Base-by-base conservation (phyloP, 2,329 filamentous ascomycete genomes). In the Epicoccum sorghinum region DNA sequence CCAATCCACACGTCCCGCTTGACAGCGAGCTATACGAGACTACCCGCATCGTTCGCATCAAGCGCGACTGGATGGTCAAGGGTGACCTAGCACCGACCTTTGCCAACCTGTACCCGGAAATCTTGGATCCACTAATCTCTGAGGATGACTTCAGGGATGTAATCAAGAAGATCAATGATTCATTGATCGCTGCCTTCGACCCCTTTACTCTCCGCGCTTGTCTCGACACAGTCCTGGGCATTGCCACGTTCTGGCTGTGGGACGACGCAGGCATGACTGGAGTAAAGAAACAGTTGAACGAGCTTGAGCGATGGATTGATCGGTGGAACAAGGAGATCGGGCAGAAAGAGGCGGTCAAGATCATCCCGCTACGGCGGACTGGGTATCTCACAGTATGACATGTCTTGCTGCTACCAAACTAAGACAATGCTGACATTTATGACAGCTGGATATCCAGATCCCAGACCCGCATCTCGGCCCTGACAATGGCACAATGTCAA, bases 71-170 rank as follows among this genome's bases (percentile, higher is more conserved):
- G 90, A 88, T 98, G 77, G 76, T 93, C 27, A 85, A 88, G 57
- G 95, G 93, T 32, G 95, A 99, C 74, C 79, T 96, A 25, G 93
- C 93, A 1, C 95, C 95, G 0, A 91, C 93, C 0, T 98, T 96
- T 71, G 95, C 91, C 13, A 97, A 98, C 67, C 81, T 97, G 3
- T 99, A 99, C 68, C 95, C 95, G 0, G 95, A 99, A 71, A 96
- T 99, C 53, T 80, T 99, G 7, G 93, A 97, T 62, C 91, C 92
- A 0, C 86, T 93, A 29, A 78, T 99, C 38, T 83, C 86, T 1
- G 95, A 99, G 73, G 87, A 88, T 55, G 91, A 96, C 65, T 99
- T 99, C 69, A 86, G 95, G 3, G 82, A 82, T 9, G 78, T 98
- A 27, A 86, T 99, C 50, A 86, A 92, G 55, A 89, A 87, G 67